A percentile compares a stretch with the other conserved stretches of the same genome.
Evolutionary conservation across 179 eudicot genomes (phyloP).

Genomic region (Spinacia oleracea): DNA sequence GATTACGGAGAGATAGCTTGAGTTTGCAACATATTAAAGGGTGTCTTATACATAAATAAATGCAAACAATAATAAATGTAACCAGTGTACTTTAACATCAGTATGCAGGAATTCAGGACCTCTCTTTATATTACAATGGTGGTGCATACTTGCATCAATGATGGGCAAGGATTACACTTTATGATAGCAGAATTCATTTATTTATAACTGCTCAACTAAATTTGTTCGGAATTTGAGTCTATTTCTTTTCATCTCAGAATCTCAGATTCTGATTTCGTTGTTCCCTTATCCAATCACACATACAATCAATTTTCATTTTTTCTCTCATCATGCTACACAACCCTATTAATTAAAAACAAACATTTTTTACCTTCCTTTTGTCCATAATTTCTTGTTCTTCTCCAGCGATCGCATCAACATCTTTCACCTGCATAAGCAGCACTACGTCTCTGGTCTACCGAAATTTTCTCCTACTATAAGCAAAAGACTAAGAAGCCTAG

Average conservation of each 20-base stretch:
- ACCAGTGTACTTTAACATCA: neutral
- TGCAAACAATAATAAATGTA: neutral
- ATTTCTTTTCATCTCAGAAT: neutral
- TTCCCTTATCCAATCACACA: neutral
- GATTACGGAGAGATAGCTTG: too few relatives aligned
- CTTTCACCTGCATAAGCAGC: slow-evolving; percentile 26
- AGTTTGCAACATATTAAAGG: too few relatives aligned
- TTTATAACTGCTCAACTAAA: neutral
- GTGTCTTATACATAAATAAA: too few relatives aligned
- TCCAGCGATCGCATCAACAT: slow-evolving; percentile 22
- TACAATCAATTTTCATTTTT: neutral
- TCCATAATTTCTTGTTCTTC: slow-evolving; percentile 13
- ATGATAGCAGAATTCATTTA: neutral
- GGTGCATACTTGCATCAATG: too few relatives aligned
- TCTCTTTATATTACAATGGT: too few relatives aligned
- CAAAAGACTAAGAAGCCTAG: neutral
- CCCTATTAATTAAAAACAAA: neutral
- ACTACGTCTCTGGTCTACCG: neutral
- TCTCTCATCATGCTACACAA: neutral
- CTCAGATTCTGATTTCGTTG: neutral
- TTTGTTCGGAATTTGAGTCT: neutral
- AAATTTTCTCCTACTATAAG: neutral
- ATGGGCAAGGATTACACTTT: too few relatives aligned
- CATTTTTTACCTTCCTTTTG: slow-evolving; percentile 19
- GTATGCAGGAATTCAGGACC: too few relatives aligned